Base-by-base conservation (phyloP, 2,329 filamentous ascomycete species). In the Cadophora malorum region DNA sequence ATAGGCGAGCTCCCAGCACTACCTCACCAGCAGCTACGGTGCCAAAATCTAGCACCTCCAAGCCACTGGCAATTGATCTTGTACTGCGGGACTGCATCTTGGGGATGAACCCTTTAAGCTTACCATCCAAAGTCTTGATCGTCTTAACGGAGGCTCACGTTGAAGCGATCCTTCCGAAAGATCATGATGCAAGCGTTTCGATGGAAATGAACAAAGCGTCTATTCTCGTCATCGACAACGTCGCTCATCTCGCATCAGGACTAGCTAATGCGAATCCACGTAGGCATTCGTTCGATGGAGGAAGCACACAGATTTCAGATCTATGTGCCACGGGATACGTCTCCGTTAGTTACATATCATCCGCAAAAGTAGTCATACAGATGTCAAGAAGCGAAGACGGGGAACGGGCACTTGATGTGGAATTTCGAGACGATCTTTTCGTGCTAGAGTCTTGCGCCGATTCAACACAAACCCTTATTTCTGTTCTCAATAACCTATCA, bases 361-460 rank as follows among this genome's bases (percentile, higher is more conserved):
- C 94, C 2, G 94, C 94, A 0, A 91, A 89, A 69, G 86, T 89
- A 0, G 81, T 82, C 2, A 83, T 96, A 2, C 86, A 88, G 58
- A 82, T 94, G 35, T 71, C 64, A 10, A 82, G 85, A 50, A 83
- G 83, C 2, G 82, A 82, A 1, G 85, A 89, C 45, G 86, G 84
- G 0, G 84, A 88, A 35, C 91, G 90, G 71, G 86, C 88, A 50
- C 79, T 97, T 16, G 90, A 96, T 72, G 84, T 97, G 0, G 92
- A 97, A 71, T 82, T 98, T 58, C 88, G 88, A 69, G 94, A 97
- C 75, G 91, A 97, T 71, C 84, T 99, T 1, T 84, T 99, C 64
- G 90, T 99, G 41, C 81, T 99, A 7, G 96, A 99, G 79, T 96
- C 94, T 0, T 99, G 96, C 75, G 96, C 96, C 35, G 96, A 99